Evolutionary conservation across 2,329 filamentous ascomycete species (phyloP), one percentile per base, ranked within the genome.

Genomic region (Colletotrichum tofieldiae): DNA sequence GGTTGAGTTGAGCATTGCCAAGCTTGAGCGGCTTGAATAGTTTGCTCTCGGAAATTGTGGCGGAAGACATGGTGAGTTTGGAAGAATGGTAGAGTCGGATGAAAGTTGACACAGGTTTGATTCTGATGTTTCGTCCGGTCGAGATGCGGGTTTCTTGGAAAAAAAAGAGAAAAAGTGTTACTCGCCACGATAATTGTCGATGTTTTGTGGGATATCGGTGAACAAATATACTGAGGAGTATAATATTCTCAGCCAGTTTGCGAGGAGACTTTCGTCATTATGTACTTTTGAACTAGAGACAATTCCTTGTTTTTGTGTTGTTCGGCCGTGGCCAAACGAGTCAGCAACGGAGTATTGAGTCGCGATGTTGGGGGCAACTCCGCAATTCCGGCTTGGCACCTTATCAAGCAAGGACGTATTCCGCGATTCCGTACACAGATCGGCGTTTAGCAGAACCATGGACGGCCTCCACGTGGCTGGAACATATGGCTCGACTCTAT

Each of bases 21-120:
- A 73, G 39, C 60, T 56, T 55, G 45, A 73, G 23, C 16, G 66
- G 70, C 60, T 70, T 43, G 47, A 70, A 73, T 5, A 73, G 60
- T 20, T 51, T 69, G 47, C 55, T 67, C 35, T 67, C 65, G 5
- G 65, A 35, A 16, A 67, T 60, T 12, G 35, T 52, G 5, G 65
- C 16, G 6, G 55, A 11, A 39, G 45, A 47, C 65, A 67, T 67
- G 11, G 11, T 61, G 23, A 39, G 4, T 32, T 26, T n/a, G 12
- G 7, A 26, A 45, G 23, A 11, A 4, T 18, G 14, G 14, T 6
- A 8, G n/a, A 23, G 23, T 1, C 16, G 35, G 8, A 37, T 37
- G 8, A 5, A 1, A 37, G 8, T 9, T 37, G 35, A 7, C 8
- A 5, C 35, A 8, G 35, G 11, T 2, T 37, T 37, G 35, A 9